phyloP scores from a whole-genome alignment of 805 yeast genomes.

The Yamadazyma endophytica region DNA sequence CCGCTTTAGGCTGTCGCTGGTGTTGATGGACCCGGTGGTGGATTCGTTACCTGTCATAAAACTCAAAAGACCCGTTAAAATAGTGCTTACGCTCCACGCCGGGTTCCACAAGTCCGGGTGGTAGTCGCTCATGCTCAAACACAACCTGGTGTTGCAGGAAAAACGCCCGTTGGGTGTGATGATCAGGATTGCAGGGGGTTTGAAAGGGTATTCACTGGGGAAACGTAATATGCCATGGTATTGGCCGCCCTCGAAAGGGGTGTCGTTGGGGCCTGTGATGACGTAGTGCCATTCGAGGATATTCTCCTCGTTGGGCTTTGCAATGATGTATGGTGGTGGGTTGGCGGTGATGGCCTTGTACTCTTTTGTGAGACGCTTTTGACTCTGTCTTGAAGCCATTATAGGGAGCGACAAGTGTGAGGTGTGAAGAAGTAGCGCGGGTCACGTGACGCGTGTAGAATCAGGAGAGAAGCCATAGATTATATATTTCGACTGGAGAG shows the following conservation, averaged over 20 bases:
- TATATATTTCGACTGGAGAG: no score
- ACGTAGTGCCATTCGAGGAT: conserved; percentile 93
- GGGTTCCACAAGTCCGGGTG: conserved; percentile 97
- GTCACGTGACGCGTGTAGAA: no score
- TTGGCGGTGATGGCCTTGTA: conserved; percentile 70
- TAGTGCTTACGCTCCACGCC: conserved; percentile 90
- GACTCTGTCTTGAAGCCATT: conserved; percentile 41
- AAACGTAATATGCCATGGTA: conserved; percentile 85
- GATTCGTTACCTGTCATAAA: conserved; percentile 87
- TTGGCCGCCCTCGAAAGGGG: conserved; percentile 83
- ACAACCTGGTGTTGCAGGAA: conserved; percentile 72
- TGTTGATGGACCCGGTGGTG: conserved; percentile 76
- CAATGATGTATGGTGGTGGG: conserved; percentile 82
- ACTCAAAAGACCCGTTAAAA: conserved; percentile 79
- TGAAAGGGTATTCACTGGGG: conserved; percentile 84
- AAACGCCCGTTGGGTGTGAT: conserved; percentile 89
- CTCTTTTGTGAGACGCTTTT: conserved; percentile 65
- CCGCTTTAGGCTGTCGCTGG: conserved; percentile 56
- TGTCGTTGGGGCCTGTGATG: conserved; percentile 86
- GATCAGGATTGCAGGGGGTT: conserved; percentile 88
- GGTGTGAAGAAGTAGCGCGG: no score
- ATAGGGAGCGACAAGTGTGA: background rate
- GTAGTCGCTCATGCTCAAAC: conserved; percentile 90
- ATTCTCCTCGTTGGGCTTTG: conserved; percentile 83
- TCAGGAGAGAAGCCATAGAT: no score